Conservation (phyloP, 176 grass and related monocot genomes). For the Thalia dealbata region DNA sequence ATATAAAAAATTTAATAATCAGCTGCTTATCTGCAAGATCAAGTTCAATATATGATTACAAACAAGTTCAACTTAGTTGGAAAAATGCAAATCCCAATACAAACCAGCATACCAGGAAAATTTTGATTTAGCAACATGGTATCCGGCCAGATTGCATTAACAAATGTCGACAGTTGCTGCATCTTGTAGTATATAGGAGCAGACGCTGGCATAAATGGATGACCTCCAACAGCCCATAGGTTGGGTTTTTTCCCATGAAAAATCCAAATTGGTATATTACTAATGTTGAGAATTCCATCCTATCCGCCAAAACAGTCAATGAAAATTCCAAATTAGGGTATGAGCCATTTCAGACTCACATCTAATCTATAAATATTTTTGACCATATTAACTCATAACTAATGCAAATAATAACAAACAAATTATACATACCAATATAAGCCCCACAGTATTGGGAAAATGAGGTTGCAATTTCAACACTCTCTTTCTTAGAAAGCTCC, state of each 20-base stretch:
- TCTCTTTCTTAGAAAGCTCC: slow-evolving; percentile 73
- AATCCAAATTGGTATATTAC: slow-evolving; percentile 38
- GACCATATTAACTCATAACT: slow-evolving; percentile 2
- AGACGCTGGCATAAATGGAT: slow-evolving; percentile 66
- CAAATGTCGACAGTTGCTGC: slow-evolving; percentile 52
- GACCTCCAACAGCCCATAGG: slow-evolving; percentile 69
- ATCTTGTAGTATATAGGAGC: slow-evolving; percentile 43
- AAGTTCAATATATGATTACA: slow-evolving; percentile 14
- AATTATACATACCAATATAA: slow-evolving; percentile 45
- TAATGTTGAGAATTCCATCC: slow-evolving; percentile 52
- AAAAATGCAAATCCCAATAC: slow-evolving; percentile 8
- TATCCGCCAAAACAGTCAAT: slow-evolving; percentile 10
- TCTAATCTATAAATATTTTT: too few relatives aligned
- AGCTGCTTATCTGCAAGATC: slow-evolving; percentile 43
- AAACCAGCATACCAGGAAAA: slow-evolving; percentile 37
- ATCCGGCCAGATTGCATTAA: slow-evolving; percentile 45
- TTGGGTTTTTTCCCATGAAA: slow-evolving; percentile 44
- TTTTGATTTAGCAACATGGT: slow-evolving; percentile 39
- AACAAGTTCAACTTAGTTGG: neutral
- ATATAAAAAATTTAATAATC: slow-evolving; percentile 38
- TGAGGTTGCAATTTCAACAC: slow-evolving; percentile 39
- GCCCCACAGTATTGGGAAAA: slow-evolving; percentile 36
- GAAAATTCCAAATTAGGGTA: neutral
- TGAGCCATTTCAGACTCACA: too few relatives aligned
- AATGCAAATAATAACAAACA: slow-evolving; percentile 1